A percentile compares a stretch with the other conserved stretches of the same genome.
Evolutionary conservation across 2,329 filamentous ascomycete species (phyloP).

Genomic region (Monosporascus sp.): DNA sequence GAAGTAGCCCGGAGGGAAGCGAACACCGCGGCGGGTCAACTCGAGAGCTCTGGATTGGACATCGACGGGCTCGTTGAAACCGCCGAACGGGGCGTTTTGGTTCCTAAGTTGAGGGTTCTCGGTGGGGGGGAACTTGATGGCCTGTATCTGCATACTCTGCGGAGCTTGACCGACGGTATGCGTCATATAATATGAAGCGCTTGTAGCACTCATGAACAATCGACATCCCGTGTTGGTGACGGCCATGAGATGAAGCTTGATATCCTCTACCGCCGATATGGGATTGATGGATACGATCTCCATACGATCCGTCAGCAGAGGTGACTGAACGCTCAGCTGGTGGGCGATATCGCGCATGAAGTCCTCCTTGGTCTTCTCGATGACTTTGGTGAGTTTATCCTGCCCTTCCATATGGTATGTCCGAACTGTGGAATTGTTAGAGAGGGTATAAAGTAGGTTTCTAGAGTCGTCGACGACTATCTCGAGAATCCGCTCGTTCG

Average conservation of each 20-base stretch:
- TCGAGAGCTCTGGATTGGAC: conserved; percentile 44
- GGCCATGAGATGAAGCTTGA: conserved; percentile 82
- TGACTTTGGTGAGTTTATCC: conserved; percentile 56
- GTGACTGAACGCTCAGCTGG: conserved; percentile 66
- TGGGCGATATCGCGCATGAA: conserved; percentile 74
- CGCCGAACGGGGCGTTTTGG: conserved; percentile 20
- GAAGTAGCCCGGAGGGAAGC: conserved; percentile 86
- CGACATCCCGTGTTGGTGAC: conserved; percentile 87
- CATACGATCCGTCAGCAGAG: conserved; percentile 63
- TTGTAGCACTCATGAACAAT: conserved; percentile 86
- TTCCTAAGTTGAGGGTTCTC: conserved; percentile 28
- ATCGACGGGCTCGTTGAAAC: conserved; percentile 36
- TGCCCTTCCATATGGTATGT: conserved; percentile 79
- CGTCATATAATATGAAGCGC: conserved; percentile 63
- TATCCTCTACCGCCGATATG: conserved; percentile 73
- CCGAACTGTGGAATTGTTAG: conserved; percentile 79
- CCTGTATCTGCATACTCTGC: conserved; percentile 95
- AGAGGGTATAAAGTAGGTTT: conserved; percentile 86
- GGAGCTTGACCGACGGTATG: conserved; percentile 61
- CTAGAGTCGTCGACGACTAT: conserved; percentile 86
- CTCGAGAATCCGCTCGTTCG: conserved; percentile 63
- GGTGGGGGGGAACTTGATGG: conserved; percentile 85
- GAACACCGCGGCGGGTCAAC: conserved; percentile 46
- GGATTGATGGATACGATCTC: conserved; percentile 80
- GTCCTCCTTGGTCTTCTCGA: conserved; percentile 58